Evolutionary conservation across 1,284 basidiomycete species (phyloP), one percentile per base, ranked within the genome.

Genomic region (Hymenochaete sp.): DNA sequence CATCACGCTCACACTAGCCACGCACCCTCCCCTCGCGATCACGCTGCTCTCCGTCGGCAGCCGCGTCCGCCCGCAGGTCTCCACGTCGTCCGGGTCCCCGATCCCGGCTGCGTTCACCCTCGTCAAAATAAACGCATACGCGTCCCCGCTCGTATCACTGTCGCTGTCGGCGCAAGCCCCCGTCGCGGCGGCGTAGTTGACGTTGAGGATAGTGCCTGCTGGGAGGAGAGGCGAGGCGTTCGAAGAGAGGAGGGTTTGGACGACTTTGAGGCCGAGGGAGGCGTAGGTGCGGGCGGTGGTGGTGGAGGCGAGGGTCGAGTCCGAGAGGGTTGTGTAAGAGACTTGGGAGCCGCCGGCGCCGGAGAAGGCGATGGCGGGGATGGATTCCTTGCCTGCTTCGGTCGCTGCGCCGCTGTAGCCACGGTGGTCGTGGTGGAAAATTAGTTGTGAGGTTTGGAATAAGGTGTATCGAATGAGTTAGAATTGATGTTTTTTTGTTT

Each of bases 321-420:
- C 55, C 27, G 55, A 40, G 51, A 75, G 67, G 3, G 66, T 68
- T 1, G 71, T 72, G 59, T 66, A 75, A 13, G 70, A 67, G 11
- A 68, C 65, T 42, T 66, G 59, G 0, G 67, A 60, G 16, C 60
- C 65, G 18, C 62, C 62, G 19, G 53, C 53, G 10, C 67, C 72
- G 14, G 70, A 73, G 59, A 75, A 72, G 2, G 73, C 71, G 42
- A 70, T 59, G 9, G 72, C 64, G 4, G 74, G 73, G 22, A 74
- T 59, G 22, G 70, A 71, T 54, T 70, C 63, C 19, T 63, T 55
- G 0, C 66, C 65, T 0, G 71, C 70, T 52, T 69, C 69, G 25
- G 60, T 61, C 3, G 72, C 71, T 1, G 72, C 73, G 11, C 72
- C 72, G 18, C 72, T 74, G 29, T n/a, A 27, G n/a, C n/a, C n/a